These are phyloP conservation scores for Wickerhamomyces bisporus DNA, from an alignment of 805 yeast species.

Conservation along the genomic window DNA sequence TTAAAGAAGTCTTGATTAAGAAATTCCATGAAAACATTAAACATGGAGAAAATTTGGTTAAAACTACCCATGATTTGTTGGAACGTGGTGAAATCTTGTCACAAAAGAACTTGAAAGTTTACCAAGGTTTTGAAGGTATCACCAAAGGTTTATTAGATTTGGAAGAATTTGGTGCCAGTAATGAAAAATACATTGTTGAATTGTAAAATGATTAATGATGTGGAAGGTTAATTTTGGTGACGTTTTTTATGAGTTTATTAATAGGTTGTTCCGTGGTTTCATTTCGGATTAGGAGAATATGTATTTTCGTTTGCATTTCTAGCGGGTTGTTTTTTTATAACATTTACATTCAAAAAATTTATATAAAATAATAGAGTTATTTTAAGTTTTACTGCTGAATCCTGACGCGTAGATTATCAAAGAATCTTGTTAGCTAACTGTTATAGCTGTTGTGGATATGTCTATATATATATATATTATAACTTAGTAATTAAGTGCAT, in stretches of 20 bases:
- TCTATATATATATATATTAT: too few relatives aligned
- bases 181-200: slow-evolving; percentile 37
- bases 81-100: slow-evolving; percentile 27
- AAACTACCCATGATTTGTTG: slow-evolving; percentile 29
- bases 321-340: too few relatives aligned
- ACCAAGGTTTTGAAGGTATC: slow-evolving; percentile 32
- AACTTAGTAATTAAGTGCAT: too few relatives aligned
- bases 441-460: too few relatives aligned
- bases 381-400: too few relatives aligned
- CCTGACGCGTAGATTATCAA: too few relatives aligned
- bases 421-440: too few relatives aligned
- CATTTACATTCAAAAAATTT: too few relatives aligned
- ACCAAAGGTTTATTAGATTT: slow-evolving; percentile 32
- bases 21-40: slow-evolving; percentile 38
- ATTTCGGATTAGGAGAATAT: too few relatives aligned
- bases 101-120: slow-evolving; percentile 29
- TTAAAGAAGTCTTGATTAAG: slow-evolving; percentile 34
- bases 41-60: slow-evolving; percentile 32
- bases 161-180: slow-evolving; percentile 37
- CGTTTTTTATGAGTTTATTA: slow-evolving; percentile 40
- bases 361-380: too few relatives aligned
- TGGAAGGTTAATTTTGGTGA: slow-evolving; percentile 26
- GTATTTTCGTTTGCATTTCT: too few relatives aligned
- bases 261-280: too few relatives aligned
- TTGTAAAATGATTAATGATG: slow-evolving; percentile 6